Conservation (phyloP, 306 rosid species). For the Vicia sativa region DNA sequence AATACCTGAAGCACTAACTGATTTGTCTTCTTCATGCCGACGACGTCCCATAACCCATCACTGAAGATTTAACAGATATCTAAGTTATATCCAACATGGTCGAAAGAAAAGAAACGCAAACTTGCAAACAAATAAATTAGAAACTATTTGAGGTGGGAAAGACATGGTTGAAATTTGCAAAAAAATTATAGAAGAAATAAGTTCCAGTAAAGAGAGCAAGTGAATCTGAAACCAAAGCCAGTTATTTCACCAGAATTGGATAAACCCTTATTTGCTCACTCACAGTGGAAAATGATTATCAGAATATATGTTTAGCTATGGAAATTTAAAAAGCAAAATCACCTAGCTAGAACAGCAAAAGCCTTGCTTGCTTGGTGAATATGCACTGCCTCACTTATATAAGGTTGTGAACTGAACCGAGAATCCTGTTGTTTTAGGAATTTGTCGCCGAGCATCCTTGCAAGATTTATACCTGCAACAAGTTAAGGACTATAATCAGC, state of each 20-base stretch:
- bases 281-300: neutral
- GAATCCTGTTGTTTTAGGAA: constrained; percentile 93
- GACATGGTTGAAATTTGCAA: constrained; percentile 8
- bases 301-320: constrained; percentile 21
- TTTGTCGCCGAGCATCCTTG: constrained; percentile 98
- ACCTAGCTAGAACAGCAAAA: constrained; percentile 93
- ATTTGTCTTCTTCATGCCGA: constrained; percentile 70
- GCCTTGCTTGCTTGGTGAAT: constrained; percentile 60
- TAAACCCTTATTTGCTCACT: constrained; percentile 12
- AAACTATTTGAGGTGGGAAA: neutral
- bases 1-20: constrained; percentile 81
- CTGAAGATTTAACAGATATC: constrained; percentile 54
- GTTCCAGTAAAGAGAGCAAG: too few species aligned
- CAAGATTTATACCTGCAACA: constrained; percentile 87
- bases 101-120: constrained; percentile 11
- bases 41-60: constrained; percentile 97
- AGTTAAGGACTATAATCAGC: constrained; percentile 38
- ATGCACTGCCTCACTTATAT: constrained; percentile 71
- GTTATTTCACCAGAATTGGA: constrained; percentile 14
- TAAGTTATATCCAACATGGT: constrained; percentile 23
- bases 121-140: constrained; percentile 6
- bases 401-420: constrained; percentile 93
- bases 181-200: too few species aligned
- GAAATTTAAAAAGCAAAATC: constrained; percentile 39
- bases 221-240: neutral